Evolutionary conservation across 1,139 yeast species (phyloP), one percentile per base, ranked within the genome.

Genomic region (Kurtzmaniella quercitrusa): DNA sequence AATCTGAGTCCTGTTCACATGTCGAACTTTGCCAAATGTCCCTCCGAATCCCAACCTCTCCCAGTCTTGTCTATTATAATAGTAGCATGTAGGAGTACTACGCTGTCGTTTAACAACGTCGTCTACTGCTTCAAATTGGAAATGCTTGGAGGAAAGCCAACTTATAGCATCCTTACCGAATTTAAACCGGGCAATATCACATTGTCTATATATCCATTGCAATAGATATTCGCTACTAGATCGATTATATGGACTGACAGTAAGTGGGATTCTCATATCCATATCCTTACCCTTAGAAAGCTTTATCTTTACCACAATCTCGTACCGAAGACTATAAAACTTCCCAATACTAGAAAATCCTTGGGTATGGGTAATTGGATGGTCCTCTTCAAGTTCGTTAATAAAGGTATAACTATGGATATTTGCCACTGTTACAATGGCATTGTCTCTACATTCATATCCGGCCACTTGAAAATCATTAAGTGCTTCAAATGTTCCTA

Each of bases 151-250:
- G 4, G 55, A 61, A 34, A 68, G 43, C 15, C 48, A 49, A 41
- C 60, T 56, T 6, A 70, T 55, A 23, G 59, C 43, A 9, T 63
- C 65, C 17, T 58, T 59, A 16, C 78, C 77, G 51, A 70, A 73
- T 23, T 47, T 52, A 4, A 53, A 52, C 21, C 61, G 55, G 2
- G 83, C 77, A 25, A 62, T 48, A 37, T 73, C 77, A 48, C 79
- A 75, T 55, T 81, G 85, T 41, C 68, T 66, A 50, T 70, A 56
- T n/a, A 82, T 78, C 75, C 78, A 80, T 56, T 59, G 70, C 51
- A 70, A 63, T 40, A 73, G 58, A 53, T 69, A 70, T 44, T 61
- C 72, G 44, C 77, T 74, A 55, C 66, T 70, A 17, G 45, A 54
- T 43, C 72, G 63, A 58, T 81, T 79, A 60, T 62, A 75, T 1